Conservation (phyloP, 2,329 filamentous ascomycete species). For the Ascochyta rabiei region DNA sequence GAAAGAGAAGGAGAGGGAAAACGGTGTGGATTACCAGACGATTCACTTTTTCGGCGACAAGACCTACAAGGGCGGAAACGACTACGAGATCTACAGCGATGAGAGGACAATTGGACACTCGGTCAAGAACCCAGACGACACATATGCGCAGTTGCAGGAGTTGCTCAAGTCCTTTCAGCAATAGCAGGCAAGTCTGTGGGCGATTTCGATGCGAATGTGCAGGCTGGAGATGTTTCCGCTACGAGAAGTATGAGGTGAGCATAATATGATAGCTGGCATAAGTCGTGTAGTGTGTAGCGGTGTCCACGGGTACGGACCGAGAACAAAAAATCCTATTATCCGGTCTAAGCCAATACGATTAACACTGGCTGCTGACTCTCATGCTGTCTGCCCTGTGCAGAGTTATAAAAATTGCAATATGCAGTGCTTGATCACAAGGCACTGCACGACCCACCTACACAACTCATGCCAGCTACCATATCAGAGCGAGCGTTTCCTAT, state of each 20-base stretch:
- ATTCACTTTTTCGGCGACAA: constrained; percentile 99
- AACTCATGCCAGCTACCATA: too few species aligned
- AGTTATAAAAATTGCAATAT: too few species aligned
- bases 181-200: not conserved
- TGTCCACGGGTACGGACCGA: too few species aligned
- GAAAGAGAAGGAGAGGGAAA: constrained; percentile 69
- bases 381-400: too few species aligned
- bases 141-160: constrained; percentile 78
- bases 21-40: constrained; percentile 77
- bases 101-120: constrained; percentile 81
- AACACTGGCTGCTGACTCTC: too few species aligned
- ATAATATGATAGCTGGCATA: not conserved
- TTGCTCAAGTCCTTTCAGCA: constrained; percentile 61
- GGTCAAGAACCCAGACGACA: constrained; percentile 82
- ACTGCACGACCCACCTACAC: too few species aligned
- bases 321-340: too few species aligned
- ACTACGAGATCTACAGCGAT: constrained; percentile 92
- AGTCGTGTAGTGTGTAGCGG: too few species aligned
- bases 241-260: not conserved
- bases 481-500: not conserved
- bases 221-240: too few species aligned
- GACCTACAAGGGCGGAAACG: constrained; percentile 87
- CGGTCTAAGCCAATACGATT: too few species aligned
- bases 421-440: too few species aligned
- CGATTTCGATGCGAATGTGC: not conserved